Conservation (phyloP, 345 rosid genomes). For the Pistacia integerrima region DNA sequence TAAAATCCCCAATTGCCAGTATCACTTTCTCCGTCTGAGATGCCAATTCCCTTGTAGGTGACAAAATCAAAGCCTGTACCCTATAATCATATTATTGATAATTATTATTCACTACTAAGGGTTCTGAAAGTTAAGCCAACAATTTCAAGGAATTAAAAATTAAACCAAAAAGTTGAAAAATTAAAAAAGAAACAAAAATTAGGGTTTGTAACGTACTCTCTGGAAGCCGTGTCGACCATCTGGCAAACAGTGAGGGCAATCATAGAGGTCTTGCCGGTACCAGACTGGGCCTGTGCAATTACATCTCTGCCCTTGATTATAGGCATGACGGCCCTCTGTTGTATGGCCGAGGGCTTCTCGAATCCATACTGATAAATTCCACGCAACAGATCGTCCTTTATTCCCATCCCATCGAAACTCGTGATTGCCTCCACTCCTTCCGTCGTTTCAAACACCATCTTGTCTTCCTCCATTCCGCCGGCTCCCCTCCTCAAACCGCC, state of each 20-base stretch:
- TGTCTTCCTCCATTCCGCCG: slow-evolving; percentile 47
- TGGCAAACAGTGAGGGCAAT: slow-evolving; percentile 96
- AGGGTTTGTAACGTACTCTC: slow-evolving; percentile 65
- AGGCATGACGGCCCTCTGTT: slow-evolving; percentile 95
- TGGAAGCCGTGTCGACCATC: slow-evolving; percentile 61
- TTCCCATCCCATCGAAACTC: slow-evolving; percentile 86
- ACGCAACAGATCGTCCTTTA: slow-evolving; percentile 75
- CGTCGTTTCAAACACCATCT: slow-evolving; percentile 81
- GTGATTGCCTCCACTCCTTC: slow-evolving; percentile 84
- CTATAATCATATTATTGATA: slow-evolving; percentile 30
- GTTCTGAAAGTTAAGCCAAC: neutral
- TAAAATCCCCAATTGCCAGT: slow-evolving; percentile 67
- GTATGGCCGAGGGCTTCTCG: slow-evolving; percentile 96
- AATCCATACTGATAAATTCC: slow-evolving; percentile 88
- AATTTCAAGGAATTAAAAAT: neutral
- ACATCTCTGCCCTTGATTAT: slow-evolving; percentile 90
- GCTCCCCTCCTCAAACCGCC: slow-evolving; percentile 23
- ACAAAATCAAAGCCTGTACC: slow-evolving; percentile 94
- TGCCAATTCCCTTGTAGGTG: slow-evolving; percentile 96
- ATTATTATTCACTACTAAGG: neutral
- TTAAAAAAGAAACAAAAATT: slow-evolving; percentile 10
- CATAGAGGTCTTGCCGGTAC: slow-evolving; percentile 97
- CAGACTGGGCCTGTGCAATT: slow-evolving; percentile 97
- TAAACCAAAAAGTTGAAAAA: neutral
- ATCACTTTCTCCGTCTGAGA: slow-evolving; percentile 91